Conservation (phyloP, 1,139 yeast species). For the Taiozyma sp. region DNA sequence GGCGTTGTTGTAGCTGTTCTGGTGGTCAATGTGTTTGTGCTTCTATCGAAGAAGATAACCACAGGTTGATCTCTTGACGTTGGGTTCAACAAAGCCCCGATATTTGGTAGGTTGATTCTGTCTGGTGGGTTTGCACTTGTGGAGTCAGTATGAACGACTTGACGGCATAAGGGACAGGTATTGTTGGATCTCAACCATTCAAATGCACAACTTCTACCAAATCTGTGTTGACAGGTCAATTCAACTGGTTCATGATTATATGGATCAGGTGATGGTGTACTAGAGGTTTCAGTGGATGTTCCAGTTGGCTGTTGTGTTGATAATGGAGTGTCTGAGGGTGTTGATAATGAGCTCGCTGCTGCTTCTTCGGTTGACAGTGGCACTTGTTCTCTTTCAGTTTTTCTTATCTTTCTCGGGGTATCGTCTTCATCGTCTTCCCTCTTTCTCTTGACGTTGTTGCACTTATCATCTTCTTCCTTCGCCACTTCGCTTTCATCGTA, state of each 20-base stretch:
- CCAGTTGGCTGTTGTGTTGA: not conserved
- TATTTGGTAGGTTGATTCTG: slow-evolving; percentile 30
- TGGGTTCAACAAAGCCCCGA: slow-evolving; percentile 27
- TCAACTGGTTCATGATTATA: slow-evolving; percentile 59
- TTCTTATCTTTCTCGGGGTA: slow-evolving; percentile 2
- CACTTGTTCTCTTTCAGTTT: slow-evolving; percentile 2
- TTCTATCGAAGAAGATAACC: slow-evolving; percentile 19
- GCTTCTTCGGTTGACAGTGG: not conserved
- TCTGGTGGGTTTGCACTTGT: slow-evolving; percentile 21
- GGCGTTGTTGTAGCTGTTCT: not conserved
- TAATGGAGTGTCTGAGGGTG: not conserved
- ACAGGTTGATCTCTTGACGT: slow-evolving; percentile 22
- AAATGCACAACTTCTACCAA: slow-evolving; percentile 67
- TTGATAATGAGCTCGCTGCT: not conserved
- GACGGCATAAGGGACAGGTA: slow-evolving; percentile 80
- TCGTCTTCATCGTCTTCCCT: slow-evolving; percentile 21
- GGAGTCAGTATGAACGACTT: slow-evolving; percentile 37
- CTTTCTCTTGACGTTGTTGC: slow-evolving; percentile 9
- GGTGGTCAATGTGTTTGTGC: slow-evolving; percentile 14
- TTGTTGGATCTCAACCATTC: slow-evolving; percentile 69
- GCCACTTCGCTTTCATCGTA: slow-evolving; percentile 27
- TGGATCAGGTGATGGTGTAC: not conserved
- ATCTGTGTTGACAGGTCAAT: slow-evolving; percentile 77
- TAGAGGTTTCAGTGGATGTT: not conserved
- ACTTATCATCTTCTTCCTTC: slow-evolving; percentile 7